Base-by-base conservation (phyloP, 352 stramenopile genomes). In the Phytophthora nicotianae region DNA sequence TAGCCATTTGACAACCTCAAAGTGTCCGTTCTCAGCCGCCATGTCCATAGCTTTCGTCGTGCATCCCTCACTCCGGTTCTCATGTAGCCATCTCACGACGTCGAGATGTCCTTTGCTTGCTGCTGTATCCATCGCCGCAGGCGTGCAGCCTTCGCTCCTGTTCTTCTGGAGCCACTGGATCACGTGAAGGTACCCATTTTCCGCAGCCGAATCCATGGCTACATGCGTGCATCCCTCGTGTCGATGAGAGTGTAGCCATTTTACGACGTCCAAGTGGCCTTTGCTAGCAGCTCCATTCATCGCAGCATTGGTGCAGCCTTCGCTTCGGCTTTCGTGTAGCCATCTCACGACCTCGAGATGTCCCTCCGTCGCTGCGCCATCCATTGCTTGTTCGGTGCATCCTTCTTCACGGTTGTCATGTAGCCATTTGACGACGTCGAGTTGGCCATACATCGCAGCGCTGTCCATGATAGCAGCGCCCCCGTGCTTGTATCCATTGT, bases 161-260 rank as follows among this genome's bases (percentile, higher is more conserved):
- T 83, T 59, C 0, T 8, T 8, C 5, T 84, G 71, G 19, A 84
- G 74, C 74, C 74, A 86, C 48, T 77, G 14, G 2, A 88, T 40
- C 4, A 86, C 65, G 1, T 71, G 20, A 5, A 86, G 27, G 45
- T 79, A 58, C 0, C 72, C 72, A 20, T 73, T 68, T 27, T 69
- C 69, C 9, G 80, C 71, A 5, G 75, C 80, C 24, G 55, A 70
- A 33, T 80, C 72, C 69, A 86, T 81, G 5, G 78, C 76, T 20
- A 60, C 52, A 20, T 59, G 60, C 1, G 75, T 77, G 47, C 80
- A 89, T 2, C 73, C 75, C n/a, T 86, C 72, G 0, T 47, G 16
- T 40, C 68, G 46, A 32, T 88, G 46, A 6, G 50, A 26, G 33
- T 86, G 73, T 5, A 89, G 65, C 75, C 74, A 85, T 27, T 82